phyloP scores from a whole-genome alignment of 192 early-diverging fungal species.

The Helicostylum pulchrum region DNA sequence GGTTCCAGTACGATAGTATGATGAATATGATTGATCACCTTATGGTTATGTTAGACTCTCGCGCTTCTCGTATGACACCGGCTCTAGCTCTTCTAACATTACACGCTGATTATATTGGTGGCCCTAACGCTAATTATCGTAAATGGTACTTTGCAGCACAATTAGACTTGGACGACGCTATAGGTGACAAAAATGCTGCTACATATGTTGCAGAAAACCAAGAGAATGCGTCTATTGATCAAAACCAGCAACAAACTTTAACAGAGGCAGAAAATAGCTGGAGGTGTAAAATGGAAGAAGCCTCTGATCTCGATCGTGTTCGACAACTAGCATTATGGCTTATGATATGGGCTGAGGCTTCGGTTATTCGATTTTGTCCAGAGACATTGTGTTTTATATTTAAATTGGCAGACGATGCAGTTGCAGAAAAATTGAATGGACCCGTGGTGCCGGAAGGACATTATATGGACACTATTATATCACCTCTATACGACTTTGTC shows the following conservation, averaged over 20 bases:
- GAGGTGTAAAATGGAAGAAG: conserved; percentile 66
- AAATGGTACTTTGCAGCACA: conserved; percentile 83
- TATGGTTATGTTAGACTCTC: conserved; percentile 78
- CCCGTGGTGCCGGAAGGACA: conserved; percentile 60
- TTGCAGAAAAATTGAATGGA: conserved; percentile 42
- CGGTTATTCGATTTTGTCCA: conserved; percentile 67
- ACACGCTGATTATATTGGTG: conserved; percentile 80
- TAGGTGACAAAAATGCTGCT: conserved; percentile 31
- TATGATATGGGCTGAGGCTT: conserved; percentile 78
- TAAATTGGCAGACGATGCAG: conserved; percentile 68
- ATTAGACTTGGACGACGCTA: conserved; percentile 57
- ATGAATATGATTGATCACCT: conserved; percentile 74
- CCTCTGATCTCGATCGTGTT: conserved; percentile 66
- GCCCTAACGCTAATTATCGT: conserved; percentile 78
- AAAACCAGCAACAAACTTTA: conserved; percentile 21
- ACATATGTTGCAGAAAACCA: conserved; percentile 12
- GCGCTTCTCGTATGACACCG: conserved; percentile 73
- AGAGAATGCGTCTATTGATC: neutral
- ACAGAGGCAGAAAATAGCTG: conserved; percentile 55
- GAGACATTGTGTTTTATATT: conserved; percentile 80
- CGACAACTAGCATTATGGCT: conserved; percentile 74
- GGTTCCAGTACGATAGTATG: conserved; percentile 78
- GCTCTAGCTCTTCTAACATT: conserved; percentile 67
- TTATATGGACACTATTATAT: conserved; percentile 65
- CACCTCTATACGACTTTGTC: conserved; percentile 72